Evolutionary conservation across 2,329 filamentous ascomycete species (phyloP), one percentile per base, ranked within the genome.

Genomic region (Cordyceps cateniannulata): DNA sequence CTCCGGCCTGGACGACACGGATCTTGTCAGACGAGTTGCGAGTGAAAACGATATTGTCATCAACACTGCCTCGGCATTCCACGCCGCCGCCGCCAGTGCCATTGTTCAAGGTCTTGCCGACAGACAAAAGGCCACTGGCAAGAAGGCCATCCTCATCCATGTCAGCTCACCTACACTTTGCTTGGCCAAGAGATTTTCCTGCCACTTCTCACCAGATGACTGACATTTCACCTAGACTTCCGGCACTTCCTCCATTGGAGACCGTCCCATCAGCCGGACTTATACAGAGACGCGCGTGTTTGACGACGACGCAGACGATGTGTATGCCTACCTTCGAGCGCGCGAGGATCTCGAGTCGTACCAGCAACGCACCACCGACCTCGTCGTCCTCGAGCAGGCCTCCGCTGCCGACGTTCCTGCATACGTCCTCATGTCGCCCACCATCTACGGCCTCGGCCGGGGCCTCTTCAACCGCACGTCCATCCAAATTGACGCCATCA

Each of bases 381-480:
- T 82, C 7, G 67, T 69, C 3, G 75, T 80, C 14, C 65, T 80
- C 1, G 70, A 77, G 6, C 66, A 67, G 1, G 63, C 76, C 18
- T 40, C 48, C 5, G 48, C 40, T 4, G 57, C 29, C 10, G 74
- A 40, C 38, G 5, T 84, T 2, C 74, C 75, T 60, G 78, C 79
- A 0, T 69, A 76, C 49, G 72, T 80, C 51, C 69, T 83, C 49
- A 79, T 78, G 72, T 70, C 73, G 0, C 78, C 77, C 0, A 73
- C 74, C 3, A 78, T 83, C 51, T 83, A 76, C 65, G 80, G 80
- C 20, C 60, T 65, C 1, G 77, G 78, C 7, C 71, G 68, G 1
- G 79, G 78, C 1, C 65, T 71, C 0, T 80, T 78, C 65, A 76
- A 79, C 42, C 68, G 62, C 9, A 62, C 64, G 1, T 73, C 73